Conservation (phyloP, 805 yeast species). For the Lachancea nothofagi region DNA sequence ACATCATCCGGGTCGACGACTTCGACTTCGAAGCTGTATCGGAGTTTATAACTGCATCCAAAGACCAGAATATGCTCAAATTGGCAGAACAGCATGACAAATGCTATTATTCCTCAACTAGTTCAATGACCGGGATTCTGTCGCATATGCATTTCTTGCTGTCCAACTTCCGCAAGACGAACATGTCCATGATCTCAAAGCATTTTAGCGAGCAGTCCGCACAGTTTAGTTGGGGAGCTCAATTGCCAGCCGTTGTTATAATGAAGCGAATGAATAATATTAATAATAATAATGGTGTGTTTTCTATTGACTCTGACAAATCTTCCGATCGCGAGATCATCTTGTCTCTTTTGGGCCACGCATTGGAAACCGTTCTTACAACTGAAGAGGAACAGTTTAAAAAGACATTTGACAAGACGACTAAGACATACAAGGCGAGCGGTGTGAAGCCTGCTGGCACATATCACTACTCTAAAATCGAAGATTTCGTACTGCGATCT, state of each 20-base stretch:
- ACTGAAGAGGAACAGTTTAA: conserved; percentile 49
- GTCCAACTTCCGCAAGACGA: conserved; percentile 54
- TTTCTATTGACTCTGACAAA: conserved; percentile 67
- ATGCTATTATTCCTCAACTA: conserved; percentile 70
- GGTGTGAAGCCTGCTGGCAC: conserved; percentile 22
- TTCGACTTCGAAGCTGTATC: conserved; percentile 49
- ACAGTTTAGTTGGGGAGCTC: conserved; percentile 41
- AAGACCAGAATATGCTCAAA: conserved; percentile 48
- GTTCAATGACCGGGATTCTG: conserved; percentile 75
- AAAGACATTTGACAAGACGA: conserved; percentile 25
- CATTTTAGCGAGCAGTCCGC: conserved; percentile 36
- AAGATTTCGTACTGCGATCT: conserved; percentile 74
- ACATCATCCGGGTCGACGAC: conserved; percentile 57
- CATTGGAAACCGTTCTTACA: conserved; percentile 71
- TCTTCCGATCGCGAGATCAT: conserved; percentile 61
- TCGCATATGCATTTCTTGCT: conserved; percentile 70
- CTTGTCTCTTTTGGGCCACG: conserved; percentile 69
- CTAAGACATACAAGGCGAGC: conserved; percentile 13
- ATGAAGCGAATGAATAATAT: conserved; percentile 43
- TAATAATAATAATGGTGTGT: conserved; percentile 37
- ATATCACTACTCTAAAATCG: conserved; percentile 73
- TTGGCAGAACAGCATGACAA: conserved; percentile 37
- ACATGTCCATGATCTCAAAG: conserved; percentile 41
- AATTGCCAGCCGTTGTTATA: conserved; percentile 51
- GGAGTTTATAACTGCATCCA: conserved; percentile 59